Conservation (phyloP, 1,139 yeast species). For the Yamadazyma membranifaciens region DNA sequence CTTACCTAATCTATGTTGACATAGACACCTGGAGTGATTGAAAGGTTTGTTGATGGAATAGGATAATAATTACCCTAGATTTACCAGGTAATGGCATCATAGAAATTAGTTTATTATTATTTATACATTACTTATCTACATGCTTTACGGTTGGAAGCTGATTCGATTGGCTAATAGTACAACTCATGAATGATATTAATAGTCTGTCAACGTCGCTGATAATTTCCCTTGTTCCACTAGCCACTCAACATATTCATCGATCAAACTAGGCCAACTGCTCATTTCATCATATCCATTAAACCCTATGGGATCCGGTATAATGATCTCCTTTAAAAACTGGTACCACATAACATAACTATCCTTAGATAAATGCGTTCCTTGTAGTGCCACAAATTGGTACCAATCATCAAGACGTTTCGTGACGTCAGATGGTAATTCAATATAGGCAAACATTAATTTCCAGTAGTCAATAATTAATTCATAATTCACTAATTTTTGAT, state of each 20-base stretch:
- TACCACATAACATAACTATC: slow-evolving; percentile 88
- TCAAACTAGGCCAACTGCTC: slow-evolving; percentile 89
- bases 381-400: slow-evolving; percentile 43
- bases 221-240: slow-evolving; percentile 27
- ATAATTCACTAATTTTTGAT: slow-evolving; percentile 52
- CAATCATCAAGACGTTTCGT: slow-evolving; percentile 43
- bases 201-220: not conserved
- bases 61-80: too few relatives aligned
- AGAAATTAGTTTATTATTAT: too few relatives aligned
- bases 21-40: too few relatives aligned
- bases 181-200: too few relatives aligned
- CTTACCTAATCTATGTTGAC: too few relatives aligned
- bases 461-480: slow-evolving; percentile 79
- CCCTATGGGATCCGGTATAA: slow-evolving; percentile 44
- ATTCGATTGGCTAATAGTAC: too few relatives aligned
- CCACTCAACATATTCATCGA: slow-evolving; percentile 80
- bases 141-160: too few relatives aligned
- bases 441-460: slow-evolving; percentile 54
- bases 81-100: too few relatives aligned
- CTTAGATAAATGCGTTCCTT: slow-evolving; percentile 45
- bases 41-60: too few relatives aligned
- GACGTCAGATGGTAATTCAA: slow-evolving; percentile 17
- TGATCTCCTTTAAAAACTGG: slow-evolving; percentile 57
- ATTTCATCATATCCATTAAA: slow-evolving; percentile 65
- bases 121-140: too few relatives aligned